Evolutionary conservation across 129 eudicot species (phyloP), one percentile per base, ranked within the genome.

Genomic region (Pulicaria dysenterica): DNA sequence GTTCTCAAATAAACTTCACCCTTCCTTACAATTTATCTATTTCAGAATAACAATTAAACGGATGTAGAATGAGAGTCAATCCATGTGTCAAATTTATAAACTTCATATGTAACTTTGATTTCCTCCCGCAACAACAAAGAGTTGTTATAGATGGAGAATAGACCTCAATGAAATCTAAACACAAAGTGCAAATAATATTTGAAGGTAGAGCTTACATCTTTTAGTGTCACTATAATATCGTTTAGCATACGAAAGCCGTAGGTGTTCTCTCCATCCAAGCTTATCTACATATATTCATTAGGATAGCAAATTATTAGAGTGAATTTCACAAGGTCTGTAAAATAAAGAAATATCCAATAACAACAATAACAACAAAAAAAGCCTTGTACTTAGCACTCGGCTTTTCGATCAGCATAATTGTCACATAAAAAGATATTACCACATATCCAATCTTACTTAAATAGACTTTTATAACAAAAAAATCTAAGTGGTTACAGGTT

Each of bases 171-270:
- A 43, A 40, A 53, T 19, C 54, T 24, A 45, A 49, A 45, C 58
- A 58, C 57, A 67, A 43, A 67, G 5, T 41, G 39, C 2, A 80
- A 14, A 75, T 67, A 39, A 55, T 67, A 7, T 5, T 49, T 68
- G 10, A 61, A 45, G 8, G 77, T 5, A 66, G 79, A 51, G 54
- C 97, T 90, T 88, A 95, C 99, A 95, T 88, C 93, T 83, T 95
- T 95, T 73, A 91, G 39, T 55, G 89, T 67, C 73, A 90, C 85
- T 72, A 95, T 95, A 55, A 95, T 75, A 82, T 95, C 96, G 62
- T 95, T 95, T 68, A 95, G 89, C 80, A 95, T 86, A 67, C 85
- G 93, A 78, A 95, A 91, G 54, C 94, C 84, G 76, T 77, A 71
- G 15, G 85, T 77, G 64, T 88, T 83, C 69, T 88, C 97, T 82